A percentile compares a stretch with the other conserved stretches of the same genome.
These are phyloP conservation scores for Lunularia cruciata DNA, from an alignment of 225 moss, liverwort and hornwort genomes.

Conservation along the genomic window DNA sequence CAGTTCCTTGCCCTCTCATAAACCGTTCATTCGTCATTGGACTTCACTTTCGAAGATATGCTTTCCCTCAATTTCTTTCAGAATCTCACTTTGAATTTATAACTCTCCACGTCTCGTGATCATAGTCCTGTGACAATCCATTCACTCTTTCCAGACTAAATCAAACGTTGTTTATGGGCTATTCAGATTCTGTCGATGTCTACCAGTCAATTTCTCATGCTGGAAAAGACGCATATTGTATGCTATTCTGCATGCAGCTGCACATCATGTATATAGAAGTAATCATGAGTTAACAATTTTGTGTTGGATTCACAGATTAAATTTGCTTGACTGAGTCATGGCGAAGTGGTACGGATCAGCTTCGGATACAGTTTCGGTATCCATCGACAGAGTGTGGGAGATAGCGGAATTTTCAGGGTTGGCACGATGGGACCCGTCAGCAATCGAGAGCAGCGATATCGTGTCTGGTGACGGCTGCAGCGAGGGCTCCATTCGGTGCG, in stretches of 20 bases:
- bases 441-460: constrained; percentile 20
- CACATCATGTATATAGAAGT: no score
- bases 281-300: background rate
- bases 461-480: constrained; percentile 28
- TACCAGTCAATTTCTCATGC: no score
- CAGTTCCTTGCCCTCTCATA: background rate
- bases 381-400: constrained; percentile 31
- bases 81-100: no score
- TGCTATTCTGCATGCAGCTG: no score
- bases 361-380: constrained; percentile 25
- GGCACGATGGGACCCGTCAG: constrained; percentile 27
- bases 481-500: constrained; percentile 30
- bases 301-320: background rate
- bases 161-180: no score
- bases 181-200: no score
- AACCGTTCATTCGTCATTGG: background rate
- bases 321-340: constrained; percentile 15
- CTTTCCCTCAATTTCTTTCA: no score
- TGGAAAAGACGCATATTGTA: no score
- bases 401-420: constrained; percentile 28
- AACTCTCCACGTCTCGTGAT: no score
- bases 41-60: no score
- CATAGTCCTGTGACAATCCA: no score
- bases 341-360: constrained; percentile 31
- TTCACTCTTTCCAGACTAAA: no score